Conservation (phyloP, 768 basidiomycete genomes). For the Arthromyces matolae region DNA sequence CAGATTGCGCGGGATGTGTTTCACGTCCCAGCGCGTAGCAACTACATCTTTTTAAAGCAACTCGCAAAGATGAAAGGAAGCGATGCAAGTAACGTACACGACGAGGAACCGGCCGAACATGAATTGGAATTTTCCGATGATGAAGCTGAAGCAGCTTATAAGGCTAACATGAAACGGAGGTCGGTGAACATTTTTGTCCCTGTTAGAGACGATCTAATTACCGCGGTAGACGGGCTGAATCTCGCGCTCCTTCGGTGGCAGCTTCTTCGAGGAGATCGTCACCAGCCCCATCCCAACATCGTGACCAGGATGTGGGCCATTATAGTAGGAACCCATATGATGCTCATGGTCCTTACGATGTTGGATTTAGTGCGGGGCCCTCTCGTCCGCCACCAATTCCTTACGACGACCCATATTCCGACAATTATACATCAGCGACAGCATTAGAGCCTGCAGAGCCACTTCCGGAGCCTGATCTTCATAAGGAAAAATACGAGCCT, state of each 20-base stretch:
- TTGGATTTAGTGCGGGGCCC: constrained; percentile 51
- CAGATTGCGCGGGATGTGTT: constrained; percentile 63
- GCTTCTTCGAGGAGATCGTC: constrained; percentile 54
- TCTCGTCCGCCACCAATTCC: constrained; percentile 66
- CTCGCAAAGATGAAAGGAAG: constrained; percentile 76
- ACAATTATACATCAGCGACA: constrained; percentile 28
- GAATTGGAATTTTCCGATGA: constrained; percentile 96
- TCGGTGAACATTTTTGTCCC: constrained; percentile 25
- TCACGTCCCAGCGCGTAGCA: constrained; percentile 76
- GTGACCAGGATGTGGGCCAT: constrained; percentile 50
- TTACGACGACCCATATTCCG: constrained; percentile 78
- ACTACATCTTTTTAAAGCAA: constrained; percentile 77
- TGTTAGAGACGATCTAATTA: not conserved
- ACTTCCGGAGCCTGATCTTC: not conserved
- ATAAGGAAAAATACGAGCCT: constrained; percentile 1
- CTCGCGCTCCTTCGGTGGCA: constrained; percentile 43
- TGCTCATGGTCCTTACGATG: constrained; percentile 65
- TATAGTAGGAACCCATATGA: constrained; percentile 61
- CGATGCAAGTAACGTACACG: constrained; percentile 91
- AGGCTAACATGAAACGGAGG: constrained; percentile 57
- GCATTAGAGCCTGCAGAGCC: not conserved
- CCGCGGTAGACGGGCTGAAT: constrained; percentile 47
- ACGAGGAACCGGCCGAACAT: constrained; percentile 88
- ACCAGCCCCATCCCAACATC: constrained; percentile 49
- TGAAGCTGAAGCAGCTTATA: constrained; percentile 80